Base-by-base conservation (phyloP, 129 eudicot genomes). In the Centaurea solstitialis region DNA sequence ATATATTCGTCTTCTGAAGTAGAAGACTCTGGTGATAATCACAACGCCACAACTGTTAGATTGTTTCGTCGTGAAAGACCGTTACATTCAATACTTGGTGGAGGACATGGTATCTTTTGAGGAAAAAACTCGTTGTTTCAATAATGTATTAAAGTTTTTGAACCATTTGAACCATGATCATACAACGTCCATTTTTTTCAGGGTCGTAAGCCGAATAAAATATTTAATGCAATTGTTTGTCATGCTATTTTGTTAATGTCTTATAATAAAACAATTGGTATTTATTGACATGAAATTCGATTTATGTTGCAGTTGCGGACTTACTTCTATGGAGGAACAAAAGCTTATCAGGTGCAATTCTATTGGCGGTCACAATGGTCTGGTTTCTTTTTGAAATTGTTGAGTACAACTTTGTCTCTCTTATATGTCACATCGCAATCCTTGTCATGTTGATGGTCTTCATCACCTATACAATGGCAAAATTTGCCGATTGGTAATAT, bases 241-340 rank as follows among this genome's bases (percentile, higher is more conserved):
- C 21, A 5, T 50, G 62, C 17, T 15, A 15, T 53, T 53, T 53
- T 53, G 20, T 17, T 15, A 53, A 53, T 45, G 17, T n/a, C 64
- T 1, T 53, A 6, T 53, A 53, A 15, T 13, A 4, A 20, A 28
- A 26, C 23, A 33, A 9, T 23, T 41, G 38, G 12, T 45, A 37
- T 70, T 17, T 59, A 11, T 18, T 84, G 43, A 83, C 71, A 68
- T 70, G 66, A 26, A 28, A 40, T 70, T 76, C 33, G 12, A 75
- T 76, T 59, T 74, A 57, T 7, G 57, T 67, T 80, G 81, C 89
- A 94, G 98, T 88, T 78, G 97, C 94, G 26, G 89, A 94, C 67
- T 62, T 92, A 70, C 77, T 94, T n/a, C 24, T 94, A 76, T 94
- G 98, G 98, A 92, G 93, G 90, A 83, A 94, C 80, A 90, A 78